Percentiles rank a stretch among this genome's conserved stretches.
phyloP scores from a whole-genome alignment of 2,329 filamentous ascomycete genomes.

The Fusarium coffeatum region DNA sequence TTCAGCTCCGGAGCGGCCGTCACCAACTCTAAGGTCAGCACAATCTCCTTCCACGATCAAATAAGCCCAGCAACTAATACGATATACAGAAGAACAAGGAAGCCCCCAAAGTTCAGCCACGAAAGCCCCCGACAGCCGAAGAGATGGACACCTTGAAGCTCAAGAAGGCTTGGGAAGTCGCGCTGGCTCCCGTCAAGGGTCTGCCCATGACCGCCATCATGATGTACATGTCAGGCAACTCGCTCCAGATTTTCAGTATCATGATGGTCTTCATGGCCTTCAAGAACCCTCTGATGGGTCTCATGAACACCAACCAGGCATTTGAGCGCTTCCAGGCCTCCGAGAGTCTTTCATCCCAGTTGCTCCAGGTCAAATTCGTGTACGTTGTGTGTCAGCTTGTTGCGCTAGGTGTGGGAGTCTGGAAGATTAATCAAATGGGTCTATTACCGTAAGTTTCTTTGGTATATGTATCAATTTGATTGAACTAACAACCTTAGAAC shows the following conservation, averaged over 20 bases:
- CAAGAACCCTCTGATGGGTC: constrained; percentile 90
- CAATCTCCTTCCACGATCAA: not conserved
- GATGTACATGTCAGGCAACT: constrained; percentile 99
- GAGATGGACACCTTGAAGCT: constrained; percentile 97
- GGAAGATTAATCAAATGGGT: constrained; percentile 98
- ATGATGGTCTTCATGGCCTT: constrained; percentile 99
- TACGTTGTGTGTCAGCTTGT: constrained; percentile 90
- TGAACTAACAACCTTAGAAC: constrained; percentile 67
- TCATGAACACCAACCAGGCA: constrained; percentile 84
- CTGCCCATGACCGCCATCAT: constrained; percentile 98
- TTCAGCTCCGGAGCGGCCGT: constrained; percentile 69
- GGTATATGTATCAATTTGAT: too few species aligned
- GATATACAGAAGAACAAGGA: constrained; percentile 62
- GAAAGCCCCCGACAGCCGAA: constrained; percentile 77
- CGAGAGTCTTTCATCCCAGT: constrained; percentile 76
- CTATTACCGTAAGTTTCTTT: constrained; percentile 80
- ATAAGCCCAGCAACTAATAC: constrained; percentile 11
- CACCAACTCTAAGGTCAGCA: constrained; percentile 66
- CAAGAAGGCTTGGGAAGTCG: constrained; percentile 99
- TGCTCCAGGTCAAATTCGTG: constrained; percentile 85
- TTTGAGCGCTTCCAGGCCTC: constrained; percentile 88
- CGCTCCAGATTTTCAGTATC: constrained; percentile 97
- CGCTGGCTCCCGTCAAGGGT: constrained; percentile 90
- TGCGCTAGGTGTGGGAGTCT: constrained; percentile 86
- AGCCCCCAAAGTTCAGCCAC: constrained; percentile 61